Base-by-base conservation (phyloP, 352 stramenopile species). In the Halophytophthora polymorphica region DNA sequence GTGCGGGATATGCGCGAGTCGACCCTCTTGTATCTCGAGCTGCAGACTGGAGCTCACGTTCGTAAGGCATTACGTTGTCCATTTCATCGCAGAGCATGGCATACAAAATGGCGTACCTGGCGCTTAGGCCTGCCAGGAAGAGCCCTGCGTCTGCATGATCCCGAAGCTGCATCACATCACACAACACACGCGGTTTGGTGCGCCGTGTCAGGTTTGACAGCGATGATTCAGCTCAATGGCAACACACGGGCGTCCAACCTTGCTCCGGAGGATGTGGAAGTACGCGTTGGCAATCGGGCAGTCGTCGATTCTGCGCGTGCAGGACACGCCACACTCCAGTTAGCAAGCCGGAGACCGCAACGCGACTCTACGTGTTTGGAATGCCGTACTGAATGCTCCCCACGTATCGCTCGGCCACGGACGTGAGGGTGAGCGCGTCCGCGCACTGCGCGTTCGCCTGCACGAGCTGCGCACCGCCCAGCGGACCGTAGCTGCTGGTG, bases 241-340 rank as follows among this genome's bases (percentile, higher is more conserved):
- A 6, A 22, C 40, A 19, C 4, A 33, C 15, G 13, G 10, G 22
- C 10, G 15, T 13, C 34, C 1, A 29, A 80, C 60, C 56, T 76
- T 73, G 61, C 64, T 82, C 47, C 74, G 69, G 6, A 88, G 61
- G 11, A 88, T 77, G 36, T 86, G 77, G 6, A 76, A 52, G 47
- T 77, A 80, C n/a, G 72, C 61, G 38, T 79, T 83, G 15, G 73
- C 62, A 7, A 84, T 60, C 19, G 77, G 68, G 15, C 77, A 88
- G 36, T 76, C 58, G 22, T 59, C 66, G 25, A 74, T 22, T 18
- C 71, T 81, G 25, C 33, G 51, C 3, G 1, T 36, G 33, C 42
- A 52, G 19, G 43, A 18, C 33, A 36, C 35, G 33, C 31, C 25
- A 31, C 25, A 8, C 8, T 8, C 25, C 4, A 4, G 8, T 31